Evolutionary conservation across 805 yeast genomes (phyloP), one percentile per base, ranked within the genome.

Genomic region (Kuraishia piskuri): DNA sequence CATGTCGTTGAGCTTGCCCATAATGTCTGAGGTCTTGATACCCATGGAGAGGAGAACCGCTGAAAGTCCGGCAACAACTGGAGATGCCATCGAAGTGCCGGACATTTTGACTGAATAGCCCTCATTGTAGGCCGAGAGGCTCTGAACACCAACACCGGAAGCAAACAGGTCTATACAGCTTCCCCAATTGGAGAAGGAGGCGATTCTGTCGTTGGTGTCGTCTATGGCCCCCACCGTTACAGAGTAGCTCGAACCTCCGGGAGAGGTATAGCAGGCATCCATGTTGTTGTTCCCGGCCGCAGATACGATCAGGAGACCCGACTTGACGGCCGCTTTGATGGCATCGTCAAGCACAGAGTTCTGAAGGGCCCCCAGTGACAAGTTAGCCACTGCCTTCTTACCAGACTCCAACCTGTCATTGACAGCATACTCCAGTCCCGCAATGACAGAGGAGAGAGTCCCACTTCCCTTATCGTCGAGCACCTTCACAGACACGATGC

Each of bases 131-230:
- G 52, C 48, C 22, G 65, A 59, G 31, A 62, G 58, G 53, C 91
- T 84, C 24, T 73, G 70, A 2, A 90, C 84, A 17, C 72, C 70
- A 0, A 83, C 84, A 0, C 98, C 98, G 50, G 92, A 80, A 0
- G 97, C 90, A 68, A 88, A 86, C 0, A 89, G 74, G 62, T 89
- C 90, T 7, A 91, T 95, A 67, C 97, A 92, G n/a, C 75, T 72
- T 0, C 98, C 97, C 90, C 91, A 88, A 63, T 92, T 91, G n/a
- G 94, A 80, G 61, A 92, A 91, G 12, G 77, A 63, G 0, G 97
- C 95, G 37, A 90, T 73, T 2, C 73, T 60, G 60, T 89, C 96
- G 5, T 75, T 75, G 20, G 76, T 63, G 63, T 88, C 96, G 62
- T 90, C 92, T 51, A 90, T 81, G 2, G 97, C 96, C 0, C 97